Percentiles rank a stretch among this genome's conserved stretches.
phyloP scores from a whole-genome alignment of 2,329 filamentous ascomycete genomes.

The Penicillium concentricum region DNA sequence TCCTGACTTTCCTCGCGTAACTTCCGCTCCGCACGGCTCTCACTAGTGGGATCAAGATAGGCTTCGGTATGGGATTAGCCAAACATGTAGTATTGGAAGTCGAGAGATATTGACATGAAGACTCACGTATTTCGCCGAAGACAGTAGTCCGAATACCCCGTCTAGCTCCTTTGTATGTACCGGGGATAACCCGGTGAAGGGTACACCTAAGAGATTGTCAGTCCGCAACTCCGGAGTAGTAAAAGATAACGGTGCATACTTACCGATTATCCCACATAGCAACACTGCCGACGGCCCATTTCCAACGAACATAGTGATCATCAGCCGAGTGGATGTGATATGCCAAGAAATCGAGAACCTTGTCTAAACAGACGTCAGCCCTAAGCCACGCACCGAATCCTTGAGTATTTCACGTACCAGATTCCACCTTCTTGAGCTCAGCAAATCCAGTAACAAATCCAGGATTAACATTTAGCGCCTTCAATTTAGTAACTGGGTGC shows the following conservation, averaged over 20 bases:
- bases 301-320: constrained; percentile 53
- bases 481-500: constrained; percentile 51
- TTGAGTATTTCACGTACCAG: constrained; percentile 21
- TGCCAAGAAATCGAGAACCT: constrained; percentile 48
- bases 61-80: neutral
- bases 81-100: neutral
- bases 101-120: neutral
- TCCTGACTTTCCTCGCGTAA: neutral
- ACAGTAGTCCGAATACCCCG: constrained; percentile 11
- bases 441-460: constrained; percentile 51
- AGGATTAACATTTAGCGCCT: constrained; percentile 48
- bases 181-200: constrained; percentile 12
- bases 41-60: constrained; percentile 7
- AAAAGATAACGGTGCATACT: neutral
- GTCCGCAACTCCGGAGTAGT: neutral
- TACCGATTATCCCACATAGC: constrained; percentile 54
- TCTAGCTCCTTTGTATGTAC: constrained; percentile 5
- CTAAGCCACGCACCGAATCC: neutral
- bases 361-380: constrained; percentile 22
- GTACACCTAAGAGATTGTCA: constrained; percentile 2
- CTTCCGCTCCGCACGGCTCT: neutral
- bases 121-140: constrained; percentile 11
- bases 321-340: constrained; percentile 52
- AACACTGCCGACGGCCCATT: constrained; percentile 51
- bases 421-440: constrained; percentile 52